phyloP scores from a whole-genome alignment of 352 stramenopile genomes.

The Phytophthora gonapodyides region DNA sequence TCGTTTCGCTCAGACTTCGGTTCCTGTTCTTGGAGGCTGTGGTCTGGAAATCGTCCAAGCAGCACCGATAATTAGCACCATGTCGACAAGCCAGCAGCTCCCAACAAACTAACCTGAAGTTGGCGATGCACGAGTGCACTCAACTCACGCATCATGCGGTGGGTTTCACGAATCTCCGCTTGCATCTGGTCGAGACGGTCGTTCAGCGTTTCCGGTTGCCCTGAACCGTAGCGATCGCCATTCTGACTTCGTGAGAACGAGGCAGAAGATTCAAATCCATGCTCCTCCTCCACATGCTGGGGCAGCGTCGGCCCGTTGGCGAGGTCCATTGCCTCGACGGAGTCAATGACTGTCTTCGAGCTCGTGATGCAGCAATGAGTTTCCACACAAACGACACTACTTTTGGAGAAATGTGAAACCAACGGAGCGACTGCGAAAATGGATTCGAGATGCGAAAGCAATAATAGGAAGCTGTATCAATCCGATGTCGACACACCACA shows the following conservation, averaged over 20 bases:
- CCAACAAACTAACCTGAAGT: slow-evolving; percentile 14
- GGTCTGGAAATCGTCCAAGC: neutral
- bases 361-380: neutral
- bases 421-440: slow-evolving; percentile 4
- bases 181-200: slow-evolving; percentile 32
- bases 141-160: slow-evolving; percentile 31
- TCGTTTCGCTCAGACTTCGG: slow-evolving; percentile 14
- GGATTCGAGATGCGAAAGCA: neutral
- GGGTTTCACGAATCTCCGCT: slow-evolving; percentile 25
- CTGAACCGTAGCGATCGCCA: neutral
- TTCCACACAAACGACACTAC: too few species aligned
- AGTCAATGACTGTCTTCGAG: neutral
- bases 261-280: slow-evolving; percentile 4
- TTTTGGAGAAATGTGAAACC: slow-evolving; percentile 5
- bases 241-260: slow-evolving; percentile 12
- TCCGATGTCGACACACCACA: too few species aligned
- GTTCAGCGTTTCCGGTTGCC: slow-evolving; percentile 8
- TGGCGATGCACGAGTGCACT: slow-evolving; percentile 24
- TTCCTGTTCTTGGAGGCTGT: neutral
- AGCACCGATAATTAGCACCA: too few species aligned
- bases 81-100: too few species aligned
- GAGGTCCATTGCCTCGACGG: slow-evolving; percentile 1
- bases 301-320: neutral
- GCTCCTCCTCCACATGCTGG: slow-evolving; percentile 1
- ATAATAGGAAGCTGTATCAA: neutral